Percentiles rank a stretch among this genome's conserved stretches.
These are phyloP conservation scores for Penicillium coffeae DNA, from an alignment of 495 filamentous ascomycete genomes.

Conservation along the genomic window DNA sequence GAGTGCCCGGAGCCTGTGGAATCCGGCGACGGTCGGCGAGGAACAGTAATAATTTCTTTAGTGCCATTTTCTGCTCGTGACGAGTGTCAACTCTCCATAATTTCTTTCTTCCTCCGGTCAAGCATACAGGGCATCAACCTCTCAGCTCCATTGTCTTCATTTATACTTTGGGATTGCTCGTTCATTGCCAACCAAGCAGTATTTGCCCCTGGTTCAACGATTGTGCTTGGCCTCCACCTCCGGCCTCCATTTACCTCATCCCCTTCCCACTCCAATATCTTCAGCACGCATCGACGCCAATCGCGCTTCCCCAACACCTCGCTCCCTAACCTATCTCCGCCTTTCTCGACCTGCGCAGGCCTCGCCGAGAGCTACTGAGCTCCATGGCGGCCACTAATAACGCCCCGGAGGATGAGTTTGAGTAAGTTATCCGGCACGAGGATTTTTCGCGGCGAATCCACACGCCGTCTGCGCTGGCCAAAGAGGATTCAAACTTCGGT, in stretches of 20 bases:
- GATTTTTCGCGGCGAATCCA: constrained; percentile 1
- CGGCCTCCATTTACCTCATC: constrained; percentile 17
- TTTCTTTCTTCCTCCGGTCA: not conserved
- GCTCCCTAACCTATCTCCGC: constrained; percentile 6
- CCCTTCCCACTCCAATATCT: constrained; percentile 6
- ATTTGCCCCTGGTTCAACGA: constrained; percentile 4
- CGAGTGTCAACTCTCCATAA: constrained; percentile 1
- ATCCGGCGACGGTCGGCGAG: constrained; percentile 18
- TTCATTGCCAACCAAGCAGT: not conserved
- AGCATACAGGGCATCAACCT: too few relatives aligned
- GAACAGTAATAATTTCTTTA: constrained; percentile 15
- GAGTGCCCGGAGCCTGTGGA: constrained; percentile 9
- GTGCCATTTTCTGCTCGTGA: constrained; percentile 2
- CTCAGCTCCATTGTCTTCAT: too few relatives aligned
- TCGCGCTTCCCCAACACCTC: not conserved
- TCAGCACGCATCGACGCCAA: constrained; percentile 2
- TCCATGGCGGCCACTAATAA: constrained; percentile 43
- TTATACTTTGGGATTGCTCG: not conserved
- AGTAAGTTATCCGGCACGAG: constrained; percentile 33
- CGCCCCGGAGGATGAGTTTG: constrained; percentile 39
- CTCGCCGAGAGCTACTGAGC: constrained; percentile 38
- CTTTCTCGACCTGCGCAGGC: constrained; percentile 21
- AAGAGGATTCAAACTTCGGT: not conserved
- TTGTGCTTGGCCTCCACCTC: not conserved
- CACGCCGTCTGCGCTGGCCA: not conserved